phyloP scores from a whole-genome alignment of 2,329 filamentous ascomycete genomes.

The Calonectria hongkongensis region DNA sequence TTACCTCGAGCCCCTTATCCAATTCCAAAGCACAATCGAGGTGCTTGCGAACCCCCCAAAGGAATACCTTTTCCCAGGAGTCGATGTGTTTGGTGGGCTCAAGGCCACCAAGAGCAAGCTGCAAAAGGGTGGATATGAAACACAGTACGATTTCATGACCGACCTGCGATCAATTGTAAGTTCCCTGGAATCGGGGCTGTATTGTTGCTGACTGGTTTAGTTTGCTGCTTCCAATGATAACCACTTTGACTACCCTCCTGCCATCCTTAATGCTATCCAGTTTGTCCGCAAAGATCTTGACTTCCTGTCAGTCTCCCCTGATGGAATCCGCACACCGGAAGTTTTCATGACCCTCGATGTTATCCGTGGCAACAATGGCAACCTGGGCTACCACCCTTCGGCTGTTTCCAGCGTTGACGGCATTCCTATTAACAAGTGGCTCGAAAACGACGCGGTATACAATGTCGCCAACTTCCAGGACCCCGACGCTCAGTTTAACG shows the following conservation, averaged over 20 bases:
- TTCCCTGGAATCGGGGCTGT: neutral
- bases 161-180: conserved; percentile 53
- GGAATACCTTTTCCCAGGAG: conserved; percentile 32
- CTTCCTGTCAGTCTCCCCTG: conserved; percentile 45
- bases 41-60: conserved; percentile 38
- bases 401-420: conserved; percentile 51
- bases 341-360: conserved; percentile 48
- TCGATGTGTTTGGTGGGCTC: conserved; percentile 36
- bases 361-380: conserved; percentile 39
- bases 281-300: conserved; percentile 43
- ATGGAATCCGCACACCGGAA: conserved; percentile 45
- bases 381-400: conserved; percentile 48
- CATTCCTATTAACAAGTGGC: conserved; percentile 47
- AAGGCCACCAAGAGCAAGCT: conserved; percentile 34
- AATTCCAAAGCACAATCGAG: conserved; percentile 44
- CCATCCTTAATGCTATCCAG: conserved; percentile 47
- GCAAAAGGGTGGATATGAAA: conserved; percentile 17
- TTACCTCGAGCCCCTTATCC: conserved; percentile 42
- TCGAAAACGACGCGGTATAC: conserved; percentile 49
- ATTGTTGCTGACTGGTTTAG: conserved; percentile 39
- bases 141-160: conserved; percentile 26
- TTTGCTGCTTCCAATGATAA: conserved; percentile 49
- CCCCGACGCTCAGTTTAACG: conserved; percentile 53
- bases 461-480: conserved; percentile 45
- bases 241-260: conserved; percentile 52